A percentile compares a stretch with the other conserved stretches of the same genome.
phyloP scores from a whole-genome alignment of 2,329 filamentous ascomycete species.

The Ophiosphaerella korrae region DNA sequence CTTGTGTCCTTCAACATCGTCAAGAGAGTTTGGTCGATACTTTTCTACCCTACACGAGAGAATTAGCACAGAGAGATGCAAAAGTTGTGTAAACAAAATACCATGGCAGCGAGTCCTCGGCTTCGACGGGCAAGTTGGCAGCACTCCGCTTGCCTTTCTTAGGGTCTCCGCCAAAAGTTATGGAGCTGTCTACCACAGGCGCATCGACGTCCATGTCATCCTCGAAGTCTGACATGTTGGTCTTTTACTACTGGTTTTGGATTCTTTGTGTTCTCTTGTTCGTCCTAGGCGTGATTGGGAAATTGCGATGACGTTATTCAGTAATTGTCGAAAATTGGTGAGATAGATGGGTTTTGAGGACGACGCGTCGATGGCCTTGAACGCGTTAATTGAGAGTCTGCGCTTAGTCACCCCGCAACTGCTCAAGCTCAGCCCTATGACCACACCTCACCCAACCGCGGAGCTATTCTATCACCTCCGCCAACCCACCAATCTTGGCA shows the following conservation, averaged over 20 bases:
- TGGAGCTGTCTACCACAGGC: conserved; percentile 55
- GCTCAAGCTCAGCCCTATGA: conserved; percentile 40
- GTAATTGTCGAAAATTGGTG: not conserved
- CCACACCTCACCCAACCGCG: conserved; percentile 31
- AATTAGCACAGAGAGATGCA: conserved; percentile 3
- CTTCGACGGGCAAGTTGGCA: conserved; percentile 90
- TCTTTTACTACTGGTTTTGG: no score
- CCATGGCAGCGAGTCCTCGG: conserved; percentile 94
- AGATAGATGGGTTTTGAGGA: not conserved
- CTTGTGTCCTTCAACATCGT: conserved; percentile 94
- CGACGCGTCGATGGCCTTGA: conserved; percentile 23
- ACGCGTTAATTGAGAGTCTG: conserved; percentile 44
- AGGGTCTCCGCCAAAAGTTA: conserved; percentile 75
- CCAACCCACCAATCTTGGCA: conserved; percentile 26
- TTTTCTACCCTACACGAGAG: conserved; percentile 79
- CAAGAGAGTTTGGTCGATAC: conserved; percentile 85
- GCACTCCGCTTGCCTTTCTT: conserved; percentile 90
- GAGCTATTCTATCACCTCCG: conserved; percentile 37
- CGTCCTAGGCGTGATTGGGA: not conserved
- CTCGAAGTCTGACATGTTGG: conserved; percentile 62
- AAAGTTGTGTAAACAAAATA: conserved; percentile 45
- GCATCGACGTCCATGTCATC: conserved; percentile 72
- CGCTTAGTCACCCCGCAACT: conserved; percentile 37
- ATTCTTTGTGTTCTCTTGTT: no score
- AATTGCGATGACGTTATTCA: not conserved